These are phyloP conservation scores for Myotisia sp. DNA, from an alignment of 2,329 filamentous ascomycete species.

Conservation along the genomic window DNA sequence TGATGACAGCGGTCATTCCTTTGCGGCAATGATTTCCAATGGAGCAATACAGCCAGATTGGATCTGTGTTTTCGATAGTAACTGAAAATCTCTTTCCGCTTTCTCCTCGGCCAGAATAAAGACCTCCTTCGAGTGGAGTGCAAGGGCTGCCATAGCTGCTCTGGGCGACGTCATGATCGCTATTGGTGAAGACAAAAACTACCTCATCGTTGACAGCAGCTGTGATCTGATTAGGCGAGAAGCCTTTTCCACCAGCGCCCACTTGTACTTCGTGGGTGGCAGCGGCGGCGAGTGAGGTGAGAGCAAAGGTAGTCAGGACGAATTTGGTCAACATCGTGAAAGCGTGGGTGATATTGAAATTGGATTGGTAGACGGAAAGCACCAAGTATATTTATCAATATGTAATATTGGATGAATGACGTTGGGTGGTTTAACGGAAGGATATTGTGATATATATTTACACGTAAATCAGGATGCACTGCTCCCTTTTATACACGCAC, in stretches of 20 bases:
- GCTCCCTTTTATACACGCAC: no score
- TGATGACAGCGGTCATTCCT: conserved; percentile 40
- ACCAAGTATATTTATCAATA: no score
- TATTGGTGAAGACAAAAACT: conserved; percentile 9
- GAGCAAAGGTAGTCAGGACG: conserved; percentile 6
- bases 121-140: conserved; percentile 1
- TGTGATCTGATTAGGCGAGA: conserved; percentile 8
- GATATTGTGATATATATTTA: no score
- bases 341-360: no score
- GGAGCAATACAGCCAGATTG: conserved; percentile 40
- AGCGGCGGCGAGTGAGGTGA: conserved; percentile 7
- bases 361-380: no score
- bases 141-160: conserved; percentile 10
- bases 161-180: conserved; percentile 11
- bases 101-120: conserved; percentile 9
- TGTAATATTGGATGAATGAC: no score
- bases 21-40: conserved; percentile 35
- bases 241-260: conserved; percentile 8
- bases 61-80: conserved; percentile 30
- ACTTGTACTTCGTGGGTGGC: conserved; percentile 10
- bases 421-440: no score
- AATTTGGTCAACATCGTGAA: conserved; percentile 1
- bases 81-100: conserved; percentile 28
- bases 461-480: no score
- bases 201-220: conserved; percentile 9